Conservation (phyloP, 2,329 filamentous ascomycete species). For the Botryosphaeria dothidea region DNA sequence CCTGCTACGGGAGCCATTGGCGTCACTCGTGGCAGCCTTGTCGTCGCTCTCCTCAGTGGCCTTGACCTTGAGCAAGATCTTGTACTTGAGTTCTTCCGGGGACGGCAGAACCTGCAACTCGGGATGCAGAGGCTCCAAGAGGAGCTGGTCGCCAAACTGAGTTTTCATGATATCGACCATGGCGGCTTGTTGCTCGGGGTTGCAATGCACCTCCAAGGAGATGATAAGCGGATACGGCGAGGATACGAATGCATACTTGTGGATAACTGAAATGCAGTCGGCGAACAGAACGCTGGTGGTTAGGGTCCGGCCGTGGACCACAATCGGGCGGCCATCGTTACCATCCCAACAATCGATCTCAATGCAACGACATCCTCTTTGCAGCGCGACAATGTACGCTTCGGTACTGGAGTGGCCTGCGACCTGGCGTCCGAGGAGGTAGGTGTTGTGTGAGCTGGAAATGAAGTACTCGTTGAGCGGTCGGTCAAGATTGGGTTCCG, state of each 20-base stretch:
- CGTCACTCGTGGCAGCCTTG: conserved; percentile 35
- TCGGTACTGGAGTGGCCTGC: conserved; percentile 89
- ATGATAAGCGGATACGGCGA: conserved; percentile 90
- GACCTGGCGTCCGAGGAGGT: conserved; percentile 87
- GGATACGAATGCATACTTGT: conserved; percentile 88
- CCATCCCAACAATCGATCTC: conserved; percentile 99
- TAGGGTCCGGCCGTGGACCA: conserved; percentile 87
- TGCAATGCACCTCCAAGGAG: conserved; percentile 95
- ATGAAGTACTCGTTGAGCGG: conserved; percentile 97
- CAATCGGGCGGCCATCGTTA: conserved; percentile 79
- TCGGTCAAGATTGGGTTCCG: conserved; percentile 68
- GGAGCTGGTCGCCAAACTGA: conserved; percentile 76
- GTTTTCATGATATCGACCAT: conserved; percentile 92
- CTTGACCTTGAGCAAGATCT: conserved; percentile 94
- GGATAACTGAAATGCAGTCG: conserved; percentile 90
- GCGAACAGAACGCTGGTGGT: conserved; percentile 87
- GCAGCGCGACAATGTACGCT: conserved; percentile 86
- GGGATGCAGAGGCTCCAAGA: conserved; percentile 72
- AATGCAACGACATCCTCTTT: conserved; percentile 88
- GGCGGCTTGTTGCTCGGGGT: conserved; percentile 72
- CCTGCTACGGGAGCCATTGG: conserved; percentile 39
- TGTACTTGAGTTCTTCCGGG: conserved; percentile 79
- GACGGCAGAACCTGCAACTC: conserved; percentile 72
- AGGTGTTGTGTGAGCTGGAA: conserved; percentile 98
- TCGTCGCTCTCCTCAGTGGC: conserved; percentile 63